Conservation (phyloP, 1,284 basidiomycete species). For the Puccinia hordei region DNA sequence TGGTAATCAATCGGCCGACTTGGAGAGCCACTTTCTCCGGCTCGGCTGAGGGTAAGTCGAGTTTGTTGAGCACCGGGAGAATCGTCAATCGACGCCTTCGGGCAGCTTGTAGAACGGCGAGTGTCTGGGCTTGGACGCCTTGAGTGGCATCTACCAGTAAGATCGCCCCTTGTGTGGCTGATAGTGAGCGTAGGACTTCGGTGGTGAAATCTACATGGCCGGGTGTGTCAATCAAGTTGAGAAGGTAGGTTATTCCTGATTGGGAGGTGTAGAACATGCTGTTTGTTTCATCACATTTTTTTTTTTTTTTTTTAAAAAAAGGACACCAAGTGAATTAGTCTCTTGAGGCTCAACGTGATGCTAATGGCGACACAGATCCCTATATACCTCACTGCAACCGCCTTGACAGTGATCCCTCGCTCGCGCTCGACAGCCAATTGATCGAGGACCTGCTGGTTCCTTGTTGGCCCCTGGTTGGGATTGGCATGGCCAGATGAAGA, state of each 20-base stretch:
- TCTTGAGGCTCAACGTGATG: constrained; percentile 51
- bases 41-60: constrained; percentile 83
- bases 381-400: constrained; percentile 45
- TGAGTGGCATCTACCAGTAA: constrained; percentile 91
- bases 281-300: constrained; percentile 5
- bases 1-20: constrained; percentile 74
- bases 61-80: constrained; percentile 92
- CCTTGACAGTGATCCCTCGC: constrained; percentile 82
- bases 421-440: constrained; percentile 89
- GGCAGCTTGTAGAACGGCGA: constrained; percentile 90
- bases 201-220: constrained; percentile 96
- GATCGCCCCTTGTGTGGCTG: constrained; percentile 90
- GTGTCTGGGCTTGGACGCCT: constrained; percentile 95
- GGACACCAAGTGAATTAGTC: neutral
- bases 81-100: constrained; percentile 78
- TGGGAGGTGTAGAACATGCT: constrained; percentile 71
- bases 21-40: constrained; percentile 77
- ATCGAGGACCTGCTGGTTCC: constrained; percentile 58
- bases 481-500: neutral
- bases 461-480: neutral
- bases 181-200: constrained; percentile 89
- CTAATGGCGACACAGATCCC: constrained; percentile 34
- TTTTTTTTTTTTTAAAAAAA: constrained; percentile 47
- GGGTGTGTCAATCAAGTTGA: constrained; percentile 98
- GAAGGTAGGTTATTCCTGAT: constrained; percentile 68